Evolutionary conservation across 1,284 basidiomycete genomes (phyloP), one percentile per base, ranked within the genome.

Genomic region (Veloporphyrellus conicus): DNA sequence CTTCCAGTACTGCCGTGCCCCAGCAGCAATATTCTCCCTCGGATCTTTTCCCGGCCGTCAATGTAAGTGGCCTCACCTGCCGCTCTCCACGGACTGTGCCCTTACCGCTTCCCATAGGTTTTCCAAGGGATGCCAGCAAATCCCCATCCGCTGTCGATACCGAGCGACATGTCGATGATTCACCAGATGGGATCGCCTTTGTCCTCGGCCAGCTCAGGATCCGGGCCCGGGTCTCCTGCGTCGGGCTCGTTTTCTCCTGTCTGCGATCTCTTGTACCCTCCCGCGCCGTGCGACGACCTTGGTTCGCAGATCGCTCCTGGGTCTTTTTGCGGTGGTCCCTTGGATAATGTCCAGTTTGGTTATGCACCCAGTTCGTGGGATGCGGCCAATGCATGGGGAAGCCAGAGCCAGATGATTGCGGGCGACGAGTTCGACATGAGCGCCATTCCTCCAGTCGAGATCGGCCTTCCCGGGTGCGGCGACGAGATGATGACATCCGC

Each of bases 371-470:
- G n/a, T n/a, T 52, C 64, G 29, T 73, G 73, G 72, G 59, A 63
- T 6, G 45, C 57, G 9, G 54, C 58, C 23, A 47, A 55, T 14
- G 46, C 59, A 31, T 65, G 66, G 59, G 73, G 69, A 57, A 61
- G 44, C 28, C 66, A 67, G 28, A 40, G 47, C 14, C 67, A 68
- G 32, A 56, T 68, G 48, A 62, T 77, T 49, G 65, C 64, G 37
- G 68, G 64, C 33, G 75, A 75, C 54, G 73, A 77, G 62, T 76
- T 77, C 60, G 74, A 74, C 57, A 59, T 77, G 52, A 56, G 43
- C 44, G 58, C 70, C 25, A 76, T 76, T 51, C 74, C 73, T 34
- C 73, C 75, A 0, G 68, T 77, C 60, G 71, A 76, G 49, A 60
- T 76, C 40, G 73, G 73, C 20, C 54, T 73, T 27, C 62, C 68